phyloP scores from a whole-genome alignment of 331 rosid species.

The Phaseolus coccineus region DNA sequence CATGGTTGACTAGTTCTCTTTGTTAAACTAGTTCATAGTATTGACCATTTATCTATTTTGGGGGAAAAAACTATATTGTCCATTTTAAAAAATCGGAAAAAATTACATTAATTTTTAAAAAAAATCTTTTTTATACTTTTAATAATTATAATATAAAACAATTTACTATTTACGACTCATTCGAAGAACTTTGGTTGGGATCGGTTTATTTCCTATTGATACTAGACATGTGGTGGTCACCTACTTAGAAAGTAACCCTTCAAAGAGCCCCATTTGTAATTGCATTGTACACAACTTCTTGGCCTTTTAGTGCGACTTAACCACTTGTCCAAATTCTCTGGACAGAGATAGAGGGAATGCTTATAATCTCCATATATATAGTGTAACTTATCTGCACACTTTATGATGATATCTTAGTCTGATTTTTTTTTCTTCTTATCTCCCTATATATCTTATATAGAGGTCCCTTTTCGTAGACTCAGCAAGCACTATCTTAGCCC shows the following conservation, averaged over 20 bases:
- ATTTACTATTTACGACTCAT: too few relatives aligned
- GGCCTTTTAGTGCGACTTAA: background rate
- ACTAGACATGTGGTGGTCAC: constrained; percentile 14
- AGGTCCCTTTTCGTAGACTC: constrained; percentile 6
- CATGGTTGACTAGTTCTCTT: too few relatives aligned
- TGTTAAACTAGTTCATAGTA: too few relatives aligned
- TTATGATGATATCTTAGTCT: constrained; percentile 9
- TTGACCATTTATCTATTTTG: too few relatives aligned
- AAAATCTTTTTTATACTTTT: too few relatives aligned
- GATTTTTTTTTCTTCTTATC: constrained; percentile 9
- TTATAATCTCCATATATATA: background rate
- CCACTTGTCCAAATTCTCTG: constrained; percentile 14
- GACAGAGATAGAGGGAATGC: constrained; percentile 16
- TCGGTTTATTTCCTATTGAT: background rate
- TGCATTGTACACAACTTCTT: background rate
- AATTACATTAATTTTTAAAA: too few relatives aligned
- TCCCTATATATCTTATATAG: background rate
- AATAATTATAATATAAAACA: too few relatives aligned
- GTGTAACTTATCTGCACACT: constrained; percentile 23
- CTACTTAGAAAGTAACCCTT: constrained; percentile 9
- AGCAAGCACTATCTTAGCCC: background rate
- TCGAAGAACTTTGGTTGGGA: background rate
- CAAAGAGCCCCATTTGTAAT: constrained; percentile 1
- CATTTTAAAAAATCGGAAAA: too few relatives aligned
- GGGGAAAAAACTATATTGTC: too few relatives aligned